These are phyloP conservation scores for Vigna radiata DNA, from an alignment of 306 rosid species.

Conservation along the genomic window DNA sequence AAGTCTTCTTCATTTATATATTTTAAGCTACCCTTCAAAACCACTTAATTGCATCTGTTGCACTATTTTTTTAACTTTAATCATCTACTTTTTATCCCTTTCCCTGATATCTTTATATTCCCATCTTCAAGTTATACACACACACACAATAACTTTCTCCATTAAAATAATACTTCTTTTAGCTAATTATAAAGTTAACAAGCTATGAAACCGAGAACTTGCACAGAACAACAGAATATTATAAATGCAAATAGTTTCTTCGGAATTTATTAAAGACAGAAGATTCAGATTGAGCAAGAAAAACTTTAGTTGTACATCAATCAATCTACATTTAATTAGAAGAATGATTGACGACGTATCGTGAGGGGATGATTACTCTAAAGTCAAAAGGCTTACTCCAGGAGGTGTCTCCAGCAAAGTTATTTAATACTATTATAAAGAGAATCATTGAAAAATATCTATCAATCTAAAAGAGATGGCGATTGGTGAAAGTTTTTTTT, in stretches of 20 bases:
- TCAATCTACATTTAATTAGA: not conserved
- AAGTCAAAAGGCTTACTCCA: slow-evolving; percentile 11
- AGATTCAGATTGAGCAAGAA: slow-evolving; percentile 7
- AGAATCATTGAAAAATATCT: not conserved
- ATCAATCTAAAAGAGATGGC: not conserved
- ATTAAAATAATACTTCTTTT: not conserved
- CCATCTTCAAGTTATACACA: not conserved
- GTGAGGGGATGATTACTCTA: not conserved
- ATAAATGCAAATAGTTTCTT: not conserved
- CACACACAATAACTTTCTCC: not conserved
- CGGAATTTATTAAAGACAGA: not conserved
- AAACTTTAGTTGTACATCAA: slow-evolving; percentile 4
- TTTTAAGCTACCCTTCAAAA: not conserved
- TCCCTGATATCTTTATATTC: not conserved
- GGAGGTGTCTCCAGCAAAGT: not conserved
- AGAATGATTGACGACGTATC: not conserved
- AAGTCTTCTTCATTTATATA: not conserved
- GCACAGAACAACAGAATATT: not conserved
- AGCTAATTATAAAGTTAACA: not conserved
- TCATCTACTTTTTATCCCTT: not conserved
- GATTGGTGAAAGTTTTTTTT: slow-evolving; percentile 17
- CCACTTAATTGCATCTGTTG: not conserved
- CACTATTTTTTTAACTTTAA: not conserved
- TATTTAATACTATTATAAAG: not conserved
- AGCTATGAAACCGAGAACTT: not conserved